phyloP scores from a whole-genome alignment of 495 filamentous ascomycete genomes.

The Sordaria brevicollis region DNA sequence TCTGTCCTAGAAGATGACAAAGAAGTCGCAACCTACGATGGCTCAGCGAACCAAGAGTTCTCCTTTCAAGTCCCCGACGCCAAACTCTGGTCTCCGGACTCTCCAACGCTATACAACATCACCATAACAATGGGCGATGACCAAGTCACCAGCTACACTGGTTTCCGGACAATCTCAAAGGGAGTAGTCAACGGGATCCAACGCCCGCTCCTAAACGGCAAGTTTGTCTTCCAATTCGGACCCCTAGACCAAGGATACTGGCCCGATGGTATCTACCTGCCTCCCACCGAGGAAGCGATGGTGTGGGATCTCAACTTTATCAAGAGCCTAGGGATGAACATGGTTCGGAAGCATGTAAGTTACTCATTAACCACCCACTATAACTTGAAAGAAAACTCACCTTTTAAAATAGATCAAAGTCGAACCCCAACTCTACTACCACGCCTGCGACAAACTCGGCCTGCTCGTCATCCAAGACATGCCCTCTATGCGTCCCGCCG shows the following conservation, averaged over 20 bases:
- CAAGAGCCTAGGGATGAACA: conserved; percentile 55
- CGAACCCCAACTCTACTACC: conserved; percentile 54
- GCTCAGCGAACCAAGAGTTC: conserved; percentile 36
- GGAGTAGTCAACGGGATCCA: conserved; percentile 47
- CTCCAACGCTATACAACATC: conserved; percentile 53
- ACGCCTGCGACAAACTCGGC: conserved; percentile 54
- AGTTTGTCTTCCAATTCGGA: conserved; percentile 56
- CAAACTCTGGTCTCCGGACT: conserved; percentile 49
- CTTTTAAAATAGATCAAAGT: conserved; percentile 49
- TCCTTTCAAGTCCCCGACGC: conserved; percentile 39
- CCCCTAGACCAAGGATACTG: conserved; percentile 62
- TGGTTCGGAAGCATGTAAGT: conserved; percentile 56
- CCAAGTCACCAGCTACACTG: conserved; percentile 47
- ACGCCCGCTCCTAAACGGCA: conserved; percentile 51
- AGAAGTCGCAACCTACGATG: conserved; percentile 17
- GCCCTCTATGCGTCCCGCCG: conserved; percentile 39
- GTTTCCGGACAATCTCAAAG: conserved; percentile 52
- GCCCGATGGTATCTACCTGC: conserved; percentile 55
- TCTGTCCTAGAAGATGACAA: conserved; percentile 25
- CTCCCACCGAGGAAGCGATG: conserved; percentile 55
- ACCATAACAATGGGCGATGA: conserved; percentile 46
- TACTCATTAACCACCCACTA: neutral
- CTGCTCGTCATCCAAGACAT: conserved; percentile 59
- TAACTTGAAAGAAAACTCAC: neutral
- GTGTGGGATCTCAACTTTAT: conserved; percentile 49